Conservation (phyloP, 1,284 basidiomycete species). For the Cerioporus squamosus region DNA sequence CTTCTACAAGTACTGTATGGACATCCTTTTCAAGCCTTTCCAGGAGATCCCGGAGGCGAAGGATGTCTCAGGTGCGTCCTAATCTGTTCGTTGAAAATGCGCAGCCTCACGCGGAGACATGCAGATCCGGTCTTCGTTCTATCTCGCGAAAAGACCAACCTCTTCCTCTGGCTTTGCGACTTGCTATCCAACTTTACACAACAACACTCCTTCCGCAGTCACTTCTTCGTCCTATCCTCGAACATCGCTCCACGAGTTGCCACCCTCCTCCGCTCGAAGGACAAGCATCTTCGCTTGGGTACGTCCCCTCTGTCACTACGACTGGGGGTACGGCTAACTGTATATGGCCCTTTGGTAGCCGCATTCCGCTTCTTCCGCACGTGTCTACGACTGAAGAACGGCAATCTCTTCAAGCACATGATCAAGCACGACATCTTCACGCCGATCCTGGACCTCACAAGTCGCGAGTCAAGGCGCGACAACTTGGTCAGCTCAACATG, state of each 20-base stretch:
- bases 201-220: constrained; percentile 90
- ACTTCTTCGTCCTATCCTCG: constrained; percentile 88
- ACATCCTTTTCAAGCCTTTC: constrained; percentile 81
- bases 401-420: constrained; percentile 84
- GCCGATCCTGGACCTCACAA: constrained; percentile 83
- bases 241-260: constrained; percentile 76
- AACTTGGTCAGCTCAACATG: constrained; percentile 94
- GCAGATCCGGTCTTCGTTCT: constrained; percentile 59
- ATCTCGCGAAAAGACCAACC: constrained; percentile 74
- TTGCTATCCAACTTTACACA: constrained; percentile 87
- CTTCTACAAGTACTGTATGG: constrained; percentile 86
- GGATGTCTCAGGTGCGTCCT: constrained; percentile 57
- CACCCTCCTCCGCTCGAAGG: constrained; percentile 79
- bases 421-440: constrained; percentile 86
- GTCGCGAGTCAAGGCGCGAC: constrained; percentile 84
- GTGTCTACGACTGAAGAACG: constrained; percentile 84
- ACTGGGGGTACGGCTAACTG: background rate
- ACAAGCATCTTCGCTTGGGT: constrained; percentile 94
- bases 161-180: constrained; percentile 87
- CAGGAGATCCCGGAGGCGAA: constrained; percentile 78
- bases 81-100: background rate
- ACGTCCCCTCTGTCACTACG: constrained; percentile 30
- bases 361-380: constrained; percentile 91
- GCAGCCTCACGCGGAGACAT: background rate
- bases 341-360: constrained; percentile 49